These are phyloP conservation scores for Trichoderma koningii DNA, from an alignment of 2,329 filamentous ascomycete species.

Conservation along the genomic window DNA sequence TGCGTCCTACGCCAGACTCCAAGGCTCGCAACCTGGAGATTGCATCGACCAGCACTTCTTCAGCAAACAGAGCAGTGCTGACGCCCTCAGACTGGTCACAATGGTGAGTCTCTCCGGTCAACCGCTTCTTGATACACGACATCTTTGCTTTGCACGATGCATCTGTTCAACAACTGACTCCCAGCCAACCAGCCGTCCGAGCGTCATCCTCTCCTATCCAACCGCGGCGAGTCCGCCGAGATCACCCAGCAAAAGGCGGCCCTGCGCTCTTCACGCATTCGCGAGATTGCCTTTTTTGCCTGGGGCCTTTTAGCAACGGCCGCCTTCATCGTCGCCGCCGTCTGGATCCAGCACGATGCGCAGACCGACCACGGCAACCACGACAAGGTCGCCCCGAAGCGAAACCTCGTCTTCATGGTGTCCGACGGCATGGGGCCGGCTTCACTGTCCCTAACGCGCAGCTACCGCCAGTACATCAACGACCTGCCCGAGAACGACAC, in stretches of 20 bases:
- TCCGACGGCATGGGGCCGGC: conserved; percentile 98
- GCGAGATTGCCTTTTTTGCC: conserved; percentile 73
- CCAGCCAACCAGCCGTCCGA: conserved; percentile 42
- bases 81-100: conserved; percentile 11
- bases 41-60: conserved; percentile 7
- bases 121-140: too few species aligned
- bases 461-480: conserved; percentile 77
- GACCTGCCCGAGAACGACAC: conserved; percentile 73
- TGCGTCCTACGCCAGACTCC: neutral
- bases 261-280: conserved; percentile 49
- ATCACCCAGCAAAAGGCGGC: conserved; percentile 31
- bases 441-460: conserved; percentile 81
- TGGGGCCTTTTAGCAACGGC: conserved; percentile 84
- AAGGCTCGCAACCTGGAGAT: conserved; percentile 1
- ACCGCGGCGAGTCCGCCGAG: conserved; percentile 39
- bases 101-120: conserved; percentile 3
- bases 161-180: conserved; percentile 7
- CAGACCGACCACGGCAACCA: conserved; percentile 43
- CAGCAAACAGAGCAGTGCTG: neutral
- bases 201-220: conserved; percentile 47
- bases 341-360: conserved; percentile 73
- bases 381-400: conserved; percentile 58
- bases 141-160: too few species aligned
- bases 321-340: conserved; percentile 75
- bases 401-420: conserved; percentile 98